These are phyloP conservation scores for Volvox carteri DNA, from an alignment of 163 green algal genomes.

Conservation along the genomic window DNA sequence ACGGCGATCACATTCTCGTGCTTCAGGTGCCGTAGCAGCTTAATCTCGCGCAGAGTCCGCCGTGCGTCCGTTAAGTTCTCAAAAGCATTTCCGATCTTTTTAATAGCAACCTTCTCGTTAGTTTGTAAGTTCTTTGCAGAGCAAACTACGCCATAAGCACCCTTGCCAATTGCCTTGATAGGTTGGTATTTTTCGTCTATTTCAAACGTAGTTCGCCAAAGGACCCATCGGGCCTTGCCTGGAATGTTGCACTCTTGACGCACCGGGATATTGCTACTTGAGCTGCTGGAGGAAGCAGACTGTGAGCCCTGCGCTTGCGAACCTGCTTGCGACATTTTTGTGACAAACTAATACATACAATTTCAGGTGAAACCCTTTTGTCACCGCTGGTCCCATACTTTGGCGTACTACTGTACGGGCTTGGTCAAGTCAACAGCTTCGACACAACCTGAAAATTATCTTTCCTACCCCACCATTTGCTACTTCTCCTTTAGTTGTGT, in stretches of 20 bases:
- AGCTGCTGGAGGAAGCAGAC: constrained; percentile 1
- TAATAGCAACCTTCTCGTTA: constrained; percentile 95
- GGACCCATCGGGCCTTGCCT: constrained; percentile 74
- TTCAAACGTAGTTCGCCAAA: constrained; percentile 86
- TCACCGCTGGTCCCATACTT: background rate
- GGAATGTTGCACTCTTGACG: constrained; percentile 64
- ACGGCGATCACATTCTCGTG: constrained; percentile 97
- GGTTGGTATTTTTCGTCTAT: constrained; percentile 87
- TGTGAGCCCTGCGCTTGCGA: constrained; percentile 7
- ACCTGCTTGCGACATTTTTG: constrained; percentile 37
- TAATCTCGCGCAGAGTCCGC: constrained; percentile 94
- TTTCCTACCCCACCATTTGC: too few relatives aligned
- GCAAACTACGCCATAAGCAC: constrained; percentile 97
- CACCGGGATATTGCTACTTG: constrained; percentile 66
- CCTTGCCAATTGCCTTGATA: constrained; percentile 95
- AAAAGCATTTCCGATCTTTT: constrained; percentile 98
- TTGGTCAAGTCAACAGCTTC: constrained; percentile 5
- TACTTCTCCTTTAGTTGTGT: too few relatives aligned
- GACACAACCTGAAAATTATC: too few relatives aligned
- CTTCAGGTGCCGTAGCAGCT: constrained; percentile 90
- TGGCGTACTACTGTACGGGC: background rate
- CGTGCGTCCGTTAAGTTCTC: constrained; percentile 95
- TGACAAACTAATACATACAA: background rate
- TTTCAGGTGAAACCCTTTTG: background rate
- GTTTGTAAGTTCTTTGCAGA: constrained; percentile 85